A percentile compares a stretch with the other conserved stretches of the same genome.
Evolutionary conservation across 192 early-diverging fungal genomes (phyloP).

Genomic region (Backusella mclennaniae): DNA sequence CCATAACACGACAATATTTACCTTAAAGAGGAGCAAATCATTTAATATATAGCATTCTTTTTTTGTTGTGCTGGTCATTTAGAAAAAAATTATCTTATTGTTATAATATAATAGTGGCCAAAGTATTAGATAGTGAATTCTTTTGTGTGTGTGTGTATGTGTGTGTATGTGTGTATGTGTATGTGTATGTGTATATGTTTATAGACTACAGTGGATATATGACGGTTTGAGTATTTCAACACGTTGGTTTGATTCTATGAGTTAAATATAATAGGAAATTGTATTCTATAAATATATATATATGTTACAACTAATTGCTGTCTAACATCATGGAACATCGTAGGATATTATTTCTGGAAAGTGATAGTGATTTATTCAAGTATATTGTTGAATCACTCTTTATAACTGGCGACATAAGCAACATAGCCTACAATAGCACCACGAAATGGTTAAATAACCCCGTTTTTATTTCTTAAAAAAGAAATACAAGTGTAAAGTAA

Average conservation of each 20-base stretch:
- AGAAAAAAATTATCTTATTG: background rate
- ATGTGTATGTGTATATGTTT: no score
- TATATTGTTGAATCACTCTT: background rate
- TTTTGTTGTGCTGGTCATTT: background rate
- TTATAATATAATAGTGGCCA: background rate
- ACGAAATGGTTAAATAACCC: background rate
- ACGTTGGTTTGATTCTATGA: background rate
- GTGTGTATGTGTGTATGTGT: background rate
- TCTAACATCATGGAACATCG: background rate
- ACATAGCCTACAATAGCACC: background rate
- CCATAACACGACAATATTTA: background rate
- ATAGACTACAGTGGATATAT: background rate
- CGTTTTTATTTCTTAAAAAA: no score
- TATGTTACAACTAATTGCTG: background rate
- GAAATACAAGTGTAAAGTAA: no score
- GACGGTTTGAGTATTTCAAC: background rate
- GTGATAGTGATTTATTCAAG: background rate
- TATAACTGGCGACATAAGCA: background rate
- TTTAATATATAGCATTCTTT: background rate
- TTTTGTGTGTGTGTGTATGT: background rate
- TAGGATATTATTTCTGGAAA: background rate
- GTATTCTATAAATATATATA: background rate
- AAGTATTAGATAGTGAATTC: background rate
- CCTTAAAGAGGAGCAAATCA: background rate
- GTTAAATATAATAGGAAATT: background rate